These are phyloP conservation scores for Trichoderma hamatum DNA, from an alignment of 2,329 filamentous ascomycete species.

Conservation along the genomic window DNA sequence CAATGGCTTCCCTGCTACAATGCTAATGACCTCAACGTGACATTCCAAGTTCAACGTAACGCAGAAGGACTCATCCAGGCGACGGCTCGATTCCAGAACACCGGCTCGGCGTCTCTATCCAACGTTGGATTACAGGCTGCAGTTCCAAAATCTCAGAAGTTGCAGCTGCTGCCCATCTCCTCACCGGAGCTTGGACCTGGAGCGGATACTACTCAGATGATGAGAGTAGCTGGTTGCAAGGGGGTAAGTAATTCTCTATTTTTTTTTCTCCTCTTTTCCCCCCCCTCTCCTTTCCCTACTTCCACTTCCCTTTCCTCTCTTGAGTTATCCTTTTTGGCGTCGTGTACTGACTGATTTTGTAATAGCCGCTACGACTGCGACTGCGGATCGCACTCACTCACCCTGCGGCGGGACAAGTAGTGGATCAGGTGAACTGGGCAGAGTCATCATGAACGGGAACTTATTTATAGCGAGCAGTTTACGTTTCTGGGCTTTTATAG, in stretches of 20 bases:
- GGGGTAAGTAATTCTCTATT: conserved; percentile 70
- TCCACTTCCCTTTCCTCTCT: background rate
- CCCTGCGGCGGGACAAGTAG: conserved; percentile 68
- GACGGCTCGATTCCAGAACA: conserved; percentile 81
- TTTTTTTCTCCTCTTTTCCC: background rate
- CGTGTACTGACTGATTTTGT: conserved; percentile 8
- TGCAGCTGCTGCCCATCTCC: conserved; percentile 90
- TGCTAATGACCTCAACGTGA: conserved; percentile 81
- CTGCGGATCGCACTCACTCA: conserved; percentile 81
- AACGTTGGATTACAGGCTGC: conserved; percentile 88
- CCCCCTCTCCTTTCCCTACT: no score
- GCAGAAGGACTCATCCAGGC: conserved; percentile 79
- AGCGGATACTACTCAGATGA: conserved; percentile 83
- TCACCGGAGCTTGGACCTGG: conserved; percentile 74
- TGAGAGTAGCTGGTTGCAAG: conserved; percentile 82
- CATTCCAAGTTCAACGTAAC: conserved; percentile 82
- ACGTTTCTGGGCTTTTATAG: conserved; percentile 11
- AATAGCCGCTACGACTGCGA: conserved; percentile 78
- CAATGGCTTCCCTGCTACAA: conserved; percentile 77
- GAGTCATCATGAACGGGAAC: conserved; percentile 61
- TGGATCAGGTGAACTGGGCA: conserved; percentile 96
- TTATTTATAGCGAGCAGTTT: conserved; percentile 1
- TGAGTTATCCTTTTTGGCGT: no score
- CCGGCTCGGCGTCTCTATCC: conserved; percentile 64
- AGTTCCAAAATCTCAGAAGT: conserved; percentile 92